phyloP scores from a whole-genome alignment of 805 yeast species.

The Ogataea parapolymorpha region DNA sequence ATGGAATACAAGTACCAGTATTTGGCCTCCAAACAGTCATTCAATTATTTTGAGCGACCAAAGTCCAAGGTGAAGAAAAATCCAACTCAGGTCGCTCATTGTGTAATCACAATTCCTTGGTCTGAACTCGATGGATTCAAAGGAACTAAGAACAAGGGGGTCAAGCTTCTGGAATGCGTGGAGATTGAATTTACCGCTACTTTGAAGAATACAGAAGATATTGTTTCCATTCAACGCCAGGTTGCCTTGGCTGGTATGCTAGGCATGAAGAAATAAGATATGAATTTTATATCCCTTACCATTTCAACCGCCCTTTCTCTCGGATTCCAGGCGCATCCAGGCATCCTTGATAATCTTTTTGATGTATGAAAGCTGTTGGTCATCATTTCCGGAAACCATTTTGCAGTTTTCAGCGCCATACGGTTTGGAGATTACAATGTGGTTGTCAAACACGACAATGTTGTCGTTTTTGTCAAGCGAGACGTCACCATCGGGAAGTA shows the following conservation, averaged over 20 bases:
- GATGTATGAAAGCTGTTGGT: constrained; percentile 33
- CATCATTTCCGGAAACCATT: constrained; percentile 22
- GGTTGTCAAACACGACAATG: constrained; percentile 36
- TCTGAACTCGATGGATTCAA: constrained; percentile 62
- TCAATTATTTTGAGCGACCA: constrained; percentile 4
- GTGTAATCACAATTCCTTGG: constrained; percentile 34
- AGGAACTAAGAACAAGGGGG: constrained; percentile 57
- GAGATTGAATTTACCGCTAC: constrained; percentile 21
- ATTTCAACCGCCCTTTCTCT: constrained; percentile 50
- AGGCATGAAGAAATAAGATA: neutral
- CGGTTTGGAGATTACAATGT: constrained; percentile 39
- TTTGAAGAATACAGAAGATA: constrained; percentile 8
- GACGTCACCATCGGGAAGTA: constrained; percentile 33
- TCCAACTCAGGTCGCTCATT: constrained; percentile 1
- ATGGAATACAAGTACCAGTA: constrained; percentile 13
- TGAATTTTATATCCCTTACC: neutral
- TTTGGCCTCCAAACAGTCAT: constrained; percentile 1
- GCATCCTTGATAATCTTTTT: constrained; percentile 49
- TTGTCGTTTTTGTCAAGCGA: constrained; percentile 34
- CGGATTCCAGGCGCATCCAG: constrained; percentile 42
- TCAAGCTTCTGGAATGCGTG: constrained; percentile 48
- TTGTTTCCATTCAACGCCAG: constrained; percentile 3
- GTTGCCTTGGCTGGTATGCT: constrained; percentile 4
- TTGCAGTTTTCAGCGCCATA: constrained; percentile 33
- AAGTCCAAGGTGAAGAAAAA: constrained; percentile 1